Evolutionary conservation across 768 basidiomycete species (phyloP), one percentile per base, ranked within the genome.

Genomic region (Lactarius evosmus): DNA sequence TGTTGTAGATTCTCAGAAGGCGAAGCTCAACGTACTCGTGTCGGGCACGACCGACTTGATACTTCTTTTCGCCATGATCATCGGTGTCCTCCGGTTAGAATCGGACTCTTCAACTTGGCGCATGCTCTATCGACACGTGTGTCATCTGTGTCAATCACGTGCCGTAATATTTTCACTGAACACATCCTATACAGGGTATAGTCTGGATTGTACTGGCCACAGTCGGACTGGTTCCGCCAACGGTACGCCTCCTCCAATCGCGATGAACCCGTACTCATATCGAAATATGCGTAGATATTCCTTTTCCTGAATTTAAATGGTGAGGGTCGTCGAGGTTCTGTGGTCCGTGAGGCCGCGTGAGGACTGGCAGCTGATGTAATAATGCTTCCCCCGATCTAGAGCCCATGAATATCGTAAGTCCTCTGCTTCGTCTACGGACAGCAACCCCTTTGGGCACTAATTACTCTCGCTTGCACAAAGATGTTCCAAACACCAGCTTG

Each of bases 301-400:
- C 49, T 61, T 22, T 53, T 55, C 19, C 36, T 61, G 9, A 61
- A 61, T 41, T 38, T 61, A 19, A 61, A 61, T 52, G 52, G 60
- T 61, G 40, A 53, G 60, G 12, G 19, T 33, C 19, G 29, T 7
- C 32, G 12, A 11, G 8, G 1, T 11, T 32, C 32, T 25, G 33
- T 36, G 32, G 2, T 36, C 16, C 27, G 17, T 55, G n/a, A n/a
- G n/a, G n/a, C n/a, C n/a, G n/a, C n/a, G n/a, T n/a, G 4, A 16
- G 19, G 25, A 29, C 17, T 36, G 30, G 49, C 2, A 8, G 59
- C 34, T 55, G 33, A 55, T 34, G 22, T 36, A n/a, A 9, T 33
- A 12, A n/a, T 25, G 34, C 54, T 55, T 55, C 54, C 25, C 29
- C 32, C 22, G 29, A 16, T 36, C n/a, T 32, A 55, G 54, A 25